Percentiles rank a stretch among this genome's conserved stretches.
Evolutionary conservation across 2,329 filamentous ascomycete species (phyloP).

Genomic region (Sclerotinia sclerotiorum): DNA sequence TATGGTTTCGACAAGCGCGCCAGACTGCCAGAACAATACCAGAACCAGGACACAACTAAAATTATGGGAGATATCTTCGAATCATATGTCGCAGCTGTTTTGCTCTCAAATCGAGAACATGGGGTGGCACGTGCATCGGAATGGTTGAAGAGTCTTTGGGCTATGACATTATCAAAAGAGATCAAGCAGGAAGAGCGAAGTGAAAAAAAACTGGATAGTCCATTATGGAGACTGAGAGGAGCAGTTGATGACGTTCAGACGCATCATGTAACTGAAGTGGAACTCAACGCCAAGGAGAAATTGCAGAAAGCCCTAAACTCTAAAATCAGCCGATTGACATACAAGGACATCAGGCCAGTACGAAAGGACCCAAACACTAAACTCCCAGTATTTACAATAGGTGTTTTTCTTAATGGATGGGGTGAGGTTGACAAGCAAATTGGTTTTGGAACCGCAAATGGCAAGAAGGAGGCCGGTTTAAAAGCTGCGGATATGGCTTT

Average conservation of each 20-base stretch:
- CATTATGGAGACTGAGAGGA: slow-evolving; percentile 37
- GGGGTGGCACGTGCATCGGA: slow-evolving; percentile 61
- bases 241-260: slow-evolving; percentile 23
- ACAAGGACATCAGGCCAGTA: slow-evolving; percentile 56
- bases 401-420: slow-evolving; percentile 66
- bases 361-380: slow-evolving; percentile 55
- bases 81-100: slow-evolving; percentile 78
- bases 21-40: slow-evolving; percentile 43
- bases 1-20: slow-evolving; percentile 71
- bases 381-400: slow-evolving; percentile 61
- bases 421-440: slow-evolving; percentile 61
- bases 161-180: slow-evolving; percentile 57
- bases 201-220: slow-evolving; percentile 31
- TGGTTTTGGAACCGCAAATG: slow-evolving; percentile 61
- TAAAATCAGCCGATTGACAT: slow-evolving; percentile 57
- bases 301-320: slow-evolving; percentile 53
- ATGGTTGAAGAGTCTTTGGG: slow-evolving; percentile 79
- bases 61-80: slow-evolving; percentile 86
- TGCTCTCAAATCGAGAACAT: slow-evolving; percentile 63
- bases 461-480: slow-evolving; percentile 68
- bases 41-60: slow-evolving; percentile 61
- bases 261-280: not conserved
- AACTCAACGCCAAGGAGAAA: slow-evolving; percentile 51
- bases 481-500: slow-evolving; percentile 65
- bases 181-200: slow-evolving; percentile 46